phyloP scores from a whole-genome alignment of 441 rosid genomes.

The Populus hybrid region DNA sequence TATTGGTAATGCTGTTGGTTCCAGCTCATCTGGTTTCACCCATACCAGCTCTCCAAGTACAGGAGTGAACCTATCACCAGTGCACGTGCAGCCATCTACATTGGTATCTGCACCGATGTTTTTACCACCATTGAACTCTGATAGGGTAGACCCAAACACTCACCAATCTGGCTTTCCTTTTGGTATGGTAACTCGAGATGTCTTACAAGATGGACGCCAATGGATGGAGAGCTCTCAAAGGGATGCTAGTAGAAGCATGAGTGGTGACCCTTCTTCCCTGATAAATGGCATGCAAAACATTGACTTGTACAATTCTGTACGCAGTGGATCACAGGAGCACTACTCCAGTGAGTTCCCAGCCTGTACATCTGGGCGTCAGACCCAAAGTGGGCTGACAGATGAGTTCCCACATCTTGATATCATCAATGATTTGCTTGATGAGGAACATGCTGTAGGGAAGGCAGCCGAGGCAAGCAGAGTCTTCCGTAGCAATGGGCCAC shows the following conservation, averaged over 20 bases:
- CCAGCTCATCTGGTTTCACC: constrained; percentile 52
- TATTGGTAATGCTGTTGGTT: constrained; percentile 59
- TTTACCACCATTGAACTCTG: constrained; percentile 38
- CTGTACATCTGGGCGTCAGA: constrained; percentile 48
- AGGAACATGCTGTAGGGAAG: constrained; percentile 55
- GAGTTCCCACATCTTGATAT: constrained; percentile 95
- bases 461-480: constrained; percentile 31
- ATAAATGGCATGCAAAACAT: constrained; percentile 30
- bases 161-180: constrained; percentile 56
- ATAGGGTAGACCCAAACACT: constrained; percentile 39
- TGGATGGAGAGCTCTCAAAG: constrained; percentile 62
- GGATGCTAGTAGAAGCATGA: constrained; percentile 33
- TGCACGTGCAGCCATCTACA: constrained; percentile 44
- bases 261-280: constrained; percentile 30
- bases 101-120: constrained; percentile 45
- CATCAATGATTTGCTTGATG: constrained; percentile 90
- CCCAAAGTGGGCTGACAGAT: constrained; percentile 52
- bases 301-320: constrained; percentile 29
- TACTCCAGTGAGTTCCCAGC: constrained; percentile 36
- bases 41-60: constrained; percentile 47
- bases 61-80: constrained; percentile 45
- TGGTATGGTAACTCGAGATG: constrained; percentile 41
- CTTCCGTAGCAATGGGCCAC: constrained; percentile 44
- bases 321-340: constrained; percentile 31
- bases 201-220: constrained; percentile 46